Percentiles rank a stretch among this genome's conserved stretches.
These are phyloP conservation scores for Kodamaea arcana DNA, from an alignment of 1,139 yeast genomes.

Conservation along the genomic window DNA sequence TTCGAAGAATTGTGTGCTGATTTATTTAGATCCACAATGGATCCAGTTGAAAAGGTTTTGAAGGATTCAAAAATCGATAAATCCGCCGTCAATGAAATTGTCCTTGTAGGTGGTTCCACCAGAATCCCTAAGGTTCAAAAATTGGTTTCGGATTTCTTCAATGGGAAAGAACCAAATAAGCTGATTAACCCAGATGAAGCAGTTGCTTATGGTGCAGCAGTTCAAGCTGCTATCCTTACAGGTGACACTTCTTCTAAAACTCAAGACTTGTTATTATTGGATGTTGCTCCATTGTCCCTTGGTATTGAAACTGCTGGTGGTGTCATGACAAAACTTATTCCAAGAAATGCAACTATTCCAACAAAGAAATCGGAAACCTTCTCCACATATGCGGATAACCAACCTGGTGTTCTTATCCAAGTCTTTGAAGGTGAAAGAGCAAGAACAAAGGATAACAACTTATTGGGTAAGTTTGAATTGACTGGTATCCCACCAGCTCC, in stretches of 20 bases:
- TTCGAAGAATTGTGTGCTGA: constrained; percentile 85
- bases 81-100: constrained; percentile 79
- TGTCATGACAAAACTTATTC: constrained; percentile 45
- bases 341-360: constrained; percentile 46
- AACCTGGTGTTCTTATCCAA: constrained; percentile 45
- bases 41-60: constrained; percentile 83
- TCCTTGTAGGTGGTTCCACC: constrained; percentile 89
- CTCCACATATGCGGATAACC: constrained; percentile 48
- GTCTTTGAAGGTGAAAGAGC: constrained; percentile 49
- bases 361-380: constrained; percentile 45
- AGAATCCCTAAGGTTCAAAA: constrained; percentile 93
- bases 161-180: constrained; percentile 88
- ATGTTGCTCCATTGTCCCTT: constrained; percentile 45
- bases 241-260: constrained; percentile 25
- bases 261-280: constrained; percentile 30
- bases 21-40: constrained; percentile 79
- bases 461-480: constrained; percentile 44
- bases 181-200: constrained; percentile 74
- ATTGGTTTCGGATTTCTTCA: constrained; percentile 80
- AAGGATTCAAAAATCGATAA: constrained; percentile 78
- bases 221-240: constrained; percentile 27
- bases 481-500: constrained; percentile 48
- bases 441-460: constrained; percentile 41
- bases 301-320: constrained; percentile 50
- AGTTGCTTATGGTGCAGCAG: constrained; percentile 71